These are phyloP conservation scores for Exophiala sp. DNA, from an alignment of 2,329 filamentous ascomycete species.

Conservation along the genomic window DNA sequence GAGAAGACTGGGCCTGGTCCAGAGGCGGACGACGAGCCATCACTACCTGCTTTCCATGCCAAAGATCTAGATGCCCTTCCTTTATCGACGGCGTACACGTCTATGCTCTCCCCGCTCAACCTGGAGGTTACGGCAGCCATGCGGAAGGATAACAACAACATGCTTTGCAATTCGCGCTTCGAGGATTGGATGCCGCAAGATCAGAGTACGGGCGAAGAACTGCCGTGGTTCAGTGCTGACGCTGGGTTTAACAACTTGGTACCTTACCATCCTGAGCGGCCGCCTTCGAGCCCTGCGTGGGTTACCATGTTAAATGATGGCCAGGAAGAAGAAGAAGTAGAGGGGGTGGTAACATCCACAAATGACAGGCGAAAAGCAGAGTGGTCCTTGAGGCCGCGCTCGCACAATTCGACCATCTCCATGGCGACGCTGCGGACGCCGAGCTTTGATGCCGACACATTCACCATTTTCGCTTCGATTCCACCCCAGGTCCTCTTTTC, in stretches of 20 bases:
- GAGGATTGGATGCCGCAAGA: background rate
- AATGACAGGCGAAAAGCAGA: background rate
- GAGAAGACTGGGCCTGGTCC: background rate
- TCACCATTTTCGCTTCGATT: background rate
- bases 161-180: background rate
- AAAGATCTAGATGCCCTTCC: background rate
- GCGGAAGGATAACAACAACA: background rate
- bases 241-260: background rate
- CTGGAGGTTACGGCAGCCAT: background rate
- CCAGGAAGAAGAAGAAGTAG: background rate
- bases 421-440: background rate
- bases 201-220: background rate
- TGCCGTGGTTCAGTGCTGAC: background rate
- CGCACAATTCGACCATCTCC: background rate
- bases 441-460: background rate
- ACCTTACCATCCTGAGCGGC: background rate
- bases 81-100: background rate
- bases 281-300: background rate
- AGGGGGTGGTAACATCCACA: background rate
- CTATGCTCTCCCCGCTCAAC: background rate
- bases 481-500: background rate
- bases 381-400: background rate
- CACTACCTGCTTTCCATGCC: too few species aligned
- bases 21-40: background rate
- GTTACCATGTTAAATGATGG: background rate